Conservation (phyloP, 2,329 filamentous ascomycete species). For the Xylaria sp. region DNA sequence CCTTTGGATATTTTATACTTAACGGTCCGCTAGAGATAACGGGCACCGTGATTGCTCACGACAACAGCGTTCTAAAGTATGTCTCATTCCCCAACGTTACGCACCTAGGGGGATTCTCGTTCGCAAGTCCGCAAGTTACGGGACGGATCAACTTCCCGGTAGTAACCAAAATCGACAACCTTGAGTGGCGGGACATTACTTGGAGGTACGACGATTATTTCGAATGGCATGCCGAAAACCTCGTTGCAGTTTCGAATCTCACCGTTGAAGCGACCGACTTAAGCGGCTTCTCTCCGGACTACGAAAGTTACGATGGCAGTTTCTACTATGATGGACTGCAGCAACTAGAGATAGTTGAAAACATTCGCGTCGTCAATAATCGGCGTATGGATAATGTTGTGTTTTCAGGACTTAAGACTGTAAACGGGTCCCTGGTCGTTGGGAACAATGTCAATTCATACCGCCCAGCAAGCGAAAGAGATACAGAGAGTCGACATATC, state of each 20-base stretch:
- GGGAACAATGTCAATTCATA: constrained; percentile 10
- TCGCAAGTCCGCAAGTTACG: constrained; percentile 13
- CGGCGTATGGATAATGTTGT: constrained; percentile 19
- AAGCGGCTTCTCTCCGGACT: constrained; percentile 26
- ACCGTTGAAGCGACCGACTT: constrained; percentile 20
- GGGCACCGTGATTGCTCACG: constrained; percentile 24
- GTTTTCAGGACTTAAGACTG: constrained; percentile 12
- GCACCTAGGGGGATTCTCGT: constrained; percentile 21
- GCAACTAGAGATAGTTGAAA: constrained; percentile 14
- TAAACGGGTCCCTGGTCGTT: constrained; percentile 17
- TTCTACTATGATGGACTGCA: constrained; percentile 21
- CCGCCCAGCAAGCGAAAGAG: not conserved
- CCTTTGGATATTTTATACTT: constrained; percentile 20
- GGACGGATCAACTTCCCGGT: constrained; percentile 6
- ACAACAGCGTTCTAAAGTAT: constrained; percentile 19
- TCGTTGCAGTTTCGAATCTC: constrained; percentile 15
- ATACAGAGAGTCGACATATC: not conserved
- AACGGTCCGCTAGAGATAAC: constrained; percentile 23
- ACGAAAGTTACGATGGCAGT: constrained; percentile 12
- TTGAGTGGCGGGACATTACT: constrained; percentile 23
- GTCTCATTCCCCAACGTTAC: constrained; percentile 9
- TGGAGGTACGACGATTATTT: constrained; percentile 1
- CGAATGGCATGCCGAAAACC: constrained; percentile 11
- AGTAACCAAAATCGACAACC: constrained; percentile 15
- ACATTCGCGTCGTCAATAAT: constrained; percentile 24